Evolutionary conservation across 1,139 yeast species (phyloP).

Genomic region (Yarrowia galli): DNA sequence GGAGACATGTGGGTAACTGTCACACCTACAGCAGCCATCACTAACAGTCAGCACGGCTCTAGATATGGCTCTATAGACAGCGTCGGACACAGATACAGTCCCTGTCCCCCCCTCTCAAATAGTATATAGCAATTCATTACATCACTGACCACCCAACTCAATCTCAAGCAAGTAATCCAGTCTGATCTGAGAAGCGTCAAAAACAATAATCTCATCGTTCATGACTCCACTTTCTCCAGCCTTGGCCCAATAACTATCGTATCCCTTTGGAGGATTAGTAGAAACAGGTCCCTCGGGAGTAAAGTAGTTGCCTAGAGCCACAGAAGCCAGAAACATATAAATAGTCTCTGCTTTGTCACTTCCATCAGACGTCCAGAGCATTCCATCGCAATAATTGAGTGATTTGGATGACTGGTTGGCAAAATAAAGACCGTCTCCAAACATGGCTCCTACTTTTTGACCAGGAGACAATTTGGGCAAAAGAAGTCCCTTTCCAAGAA

Average conservation of each 20-base stretch:
- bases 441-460: slow-evolving; percentile 36
- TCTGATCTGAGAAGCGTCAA: slow-evolving; percentile 16
- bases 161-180: slow-evolving; percentile 30
- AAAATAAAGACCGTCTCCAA: slow-evolving; percentile 35
- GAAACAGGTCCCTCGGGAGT: slow-evolving; percentile 19
- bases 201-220: slow-evolving; percentile 36
- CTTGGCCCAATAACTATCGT: slow-evolving; percentile 37
- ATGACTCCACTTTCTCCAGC: slow-evolving; percentile 25
- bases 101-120: too few relatives aligned
- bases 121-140: too few relatives aligned
- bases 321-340: slow-evolving; percentile 33
- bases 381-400: slow-evolving; percentile 32
- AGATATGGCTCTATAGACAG: too few relatives aligned
- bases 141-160: not conserved
- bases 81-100: too few relatives aligned
- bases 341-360: not conserved
- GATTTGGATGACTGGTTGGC: slow-evolving; percentile 37
- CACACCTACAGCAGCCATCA: too few relatives aligned
- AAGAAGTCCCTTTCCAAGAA: slow-evolving; percentile 28
- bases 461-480: slow-evolving; percentile 30
- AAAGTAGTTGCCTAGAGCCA: slow-evolving; percentile 27
- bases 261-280: slow-evolving; percentile 18
- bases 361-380: slow-evolving; percentile 17
- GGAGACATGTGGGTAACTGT: too few relatives aligned
- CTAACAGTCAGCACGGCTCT: too few relatives aligned